Evolutionary conservation across 2,329 filamentous ascomycete genomes (phyloP).

Genomic region (Botrytis hyacinthi): DNA sequence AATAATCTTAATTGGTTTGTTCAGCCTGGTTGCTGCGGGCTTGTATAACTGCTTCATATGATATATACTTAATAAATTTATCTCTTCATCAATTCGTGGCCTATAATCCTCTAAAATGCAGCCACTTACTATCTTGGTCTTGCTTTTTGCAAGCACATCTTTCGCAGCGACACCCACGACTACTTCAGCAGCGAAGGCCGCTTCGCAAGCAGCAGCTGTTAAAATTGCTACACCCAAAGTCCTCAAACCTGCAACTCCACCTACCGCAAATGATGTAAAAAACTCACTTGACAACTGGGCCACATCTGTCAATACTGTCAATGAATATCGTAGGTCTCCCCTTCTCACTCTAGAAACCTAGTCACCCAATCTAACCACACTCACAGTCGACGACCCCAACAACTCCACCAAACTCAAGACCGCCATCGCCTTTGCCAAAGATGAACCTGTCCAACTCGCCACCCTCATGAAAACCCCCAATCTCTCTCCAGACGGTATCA

Average conservation of each 20-base stretch:
- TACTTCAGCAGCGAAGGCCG: not conserved
- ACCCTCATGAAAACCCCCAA: constrained; percentile 26
- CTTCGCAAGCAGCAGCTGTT: constrained; percentile 3
- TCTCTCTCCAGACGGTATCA: constrained; percentile 21
- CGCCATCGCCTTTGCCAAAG: constrained; percentile 27
- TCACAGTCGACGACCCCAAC: constrained; percentile 17
- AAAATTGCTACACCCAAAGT: constrained; percentile 13
- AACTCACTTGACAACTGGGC: constrained; percentile 27
- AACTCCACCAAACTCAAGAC: constrained; percentile 21
- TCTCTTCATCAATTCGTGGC: not conserved
- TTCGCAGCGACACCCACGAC: not conserved
- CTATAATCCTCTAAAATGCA: not conserved
- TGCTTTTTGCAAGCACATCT: constrained; percentile 14
- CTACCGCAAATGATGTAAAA: constrained; percentile 23
- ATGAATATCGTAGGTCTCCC: constrained; percentile 24
- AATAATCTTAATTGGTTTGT: not conserved
- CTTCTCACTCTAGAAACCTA: not conserved
- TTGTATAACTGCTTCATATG: not conserved
- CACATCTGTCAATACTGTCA: constrained; percentile 26
- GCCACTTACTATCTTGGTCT: not conserved
- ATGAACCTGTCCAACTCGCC: constrained; percentile 26
- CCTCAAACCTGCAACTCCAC: constrained; percentile 25
- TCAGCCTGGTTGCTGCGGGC: constrained; percentile 17
- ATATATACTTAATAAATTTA: constrained; percentile 5
- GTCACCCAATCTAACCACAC: not conserved